A percentile compares a stretch with the other conserved stretches of the same genome.
These are phyloP conservation scores for Leishmania mexicana DNA, from an alignment of 208 protist genomes.

Conservation along the genomic window DNA sequence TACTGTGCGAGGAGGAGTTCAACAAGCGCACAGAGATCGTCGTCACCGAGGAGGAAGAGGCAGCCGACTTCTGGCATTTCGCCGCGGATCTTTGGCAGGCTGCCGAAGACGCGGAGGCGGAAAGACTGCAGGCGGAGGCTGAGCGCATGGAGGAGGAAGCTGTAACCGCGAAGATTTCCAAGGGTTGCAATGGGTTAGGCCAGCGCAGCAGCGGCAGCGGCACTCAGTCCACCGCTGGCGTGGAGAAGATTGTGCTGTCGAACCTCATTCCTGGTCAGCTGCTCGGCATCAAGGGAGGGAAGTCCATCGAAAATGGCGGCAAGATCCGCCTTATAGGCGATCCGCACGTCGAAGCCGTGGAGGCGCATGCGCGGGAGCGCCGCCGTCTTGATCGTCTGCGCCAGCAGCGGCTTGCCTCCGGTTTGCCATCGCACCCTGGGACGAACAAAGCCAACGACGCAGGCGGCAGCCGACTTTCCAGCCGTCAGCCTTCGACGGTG, in stretches of 20 bases:
- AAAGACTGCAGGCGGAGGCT: constrained; percentile 15
- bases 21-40: constrained; percentile 5
- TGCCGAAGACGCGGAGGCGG: constrained; percentile 6
- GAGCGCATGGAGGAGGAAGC: constrained; percentile 1
- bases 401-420: constrained; percentile 16
- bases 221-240: neutral
- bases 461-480: neutral
- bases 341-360: constrained; percentile 40
- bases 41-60: constrained; percentile 11
- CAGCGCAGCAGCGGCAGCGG: neutral
- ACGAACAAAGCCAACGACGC: constrained; percentile 1
- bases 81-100: constrained; percentile 19
- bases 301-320: constrained; percentile 16
- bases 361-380: constrained; percentile 45
- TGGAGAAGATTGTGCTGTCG: constrained; percentile 4
- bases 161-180: neutral
- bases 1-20: constrained; percentile 17
- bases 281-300: constrained; percentile 10
- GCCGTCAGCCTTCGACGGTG: constrained; percentile 9
- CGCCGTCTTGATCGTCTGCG: constrained; percentile 32
- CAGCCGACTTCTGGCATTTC: constrained; percentile 18
- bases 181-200: neutral
- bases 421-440: neutral
- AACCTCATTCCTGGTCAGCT: constrained; percentile 52
- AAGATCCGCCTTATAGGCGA: constrained; percentile 55